Base-by-base conservation (phyloP, 1,284 basidiomycete species). In the Apiotrichum laibachii region DNA sequence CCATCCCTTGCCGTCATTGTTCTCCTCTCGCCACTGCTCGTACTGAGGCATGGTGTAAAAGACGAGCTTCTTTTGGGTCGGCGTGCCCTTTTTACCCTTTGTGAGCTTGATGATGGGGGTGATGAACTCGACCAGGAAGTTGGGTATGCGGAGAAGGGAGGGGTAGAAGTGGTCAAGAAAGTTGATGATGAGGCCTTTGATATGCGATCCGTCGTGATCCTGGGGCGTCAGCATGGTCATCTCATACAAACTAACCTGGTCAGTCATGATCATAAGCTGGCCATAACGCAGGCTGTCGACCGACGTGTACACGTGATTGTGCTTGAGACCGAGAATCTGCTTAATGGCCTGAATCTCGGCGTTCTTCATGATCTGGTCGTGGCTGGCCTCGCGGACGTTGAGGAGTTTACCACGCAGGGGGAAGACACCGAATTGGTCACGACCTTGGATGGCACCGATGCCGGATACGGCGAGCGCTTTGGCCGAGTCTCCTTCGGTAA, bases 131-230 rank as follows among this genome's bases (percentile, higher is more conserved):
- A 98, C 92, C 45, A 99, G 81, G 80, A 99, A 99, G 65, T 89
- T 86, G 1, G 92, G 90, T 9, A 98, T 80, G 75, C 89, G 92
- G 60, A 99, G 83, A 37, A 99, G 82, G 1, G 95, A 97, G 0
- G 96, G 96, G 77, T 90, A 99, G 78, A 95, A 98, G 76, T 95
- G 88, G 73, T 99, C 96, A 59, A 99, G 81, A 78, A 94, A 99
- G 79, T 99, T 99, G 82, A 99, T 96, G 58, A 99, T 84, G 11
- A 99, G 84, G 43, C 96, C 96, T 79, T 99, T 99, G 81, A 99
- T 99, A 80, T 99, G 96, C 42, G 95, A 99, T 55, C 96, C 96
- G 80, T 99, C 96, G 80, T 99, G 93, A 85, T 99, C 96, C 90
- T 96, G 76, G 0, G 16, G n/a, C 42, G 44, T 40, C 42, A 34